Evolutionary conservation across 257 asterid genomes (phyloP), one percentile per base, ranked within the genome.

Genomic region (Solanum medicagineum): DNA sequence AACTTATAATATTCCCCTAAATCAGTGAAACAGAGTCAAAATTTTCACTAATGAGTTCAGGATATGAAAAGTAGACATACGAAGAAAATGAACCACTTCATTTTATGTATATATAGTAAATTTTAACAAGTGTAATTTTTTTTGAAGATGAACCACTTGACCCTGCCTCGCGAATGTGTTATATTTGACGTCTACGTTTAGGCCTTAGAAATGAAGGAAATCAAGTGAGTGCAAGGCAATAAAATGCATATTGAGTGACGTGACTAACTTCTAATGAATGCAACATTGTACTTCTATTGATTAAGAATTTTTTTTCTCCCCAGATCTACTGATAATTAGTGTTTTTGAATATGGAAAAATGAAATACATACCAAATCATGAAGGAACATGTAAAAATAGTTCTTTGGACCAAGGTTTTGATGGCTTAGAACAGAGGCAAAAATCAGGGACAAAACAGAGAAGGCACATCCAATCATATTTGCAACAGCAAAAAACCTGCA

Each of bases 401-500:
- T 49, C 12, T 60, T 77, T 5, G 89, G 81, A 57, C 87, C 69
- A 15, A 83, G 77, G 1, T 86, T 63, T 81, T 89, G 92, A 36
- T 81, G 80, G 15, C 89, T 80, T 0, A 90, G 51, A 87, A 91
- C 17, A 81, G 85, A 54, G 3, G 85, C 86, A 6, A 88, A 6
- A 11, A 91, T 42, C 8, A 91, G 80, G 1, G 96, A 90, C 19
- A 93, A 32, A 32, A 89, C 68, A 17, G 97, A 86, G 84, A 83
- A 85, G 44, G 77, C 91, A 14, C 88, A 87, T 10, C 87, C 96
- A 8, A 89, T 88, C 22, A 94, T 81, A 88, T 95, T 94, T 22
- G 93, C 92, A 29, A 42, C 68, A 4, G 92, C 94, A 51, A 94
- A 92, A 86, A 94, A 93, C 91, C 98, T 95, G 88, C 83, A 81